Conservation (phyloP, 164 flowering plant species). For the Magnolia officinalis region DNA sequence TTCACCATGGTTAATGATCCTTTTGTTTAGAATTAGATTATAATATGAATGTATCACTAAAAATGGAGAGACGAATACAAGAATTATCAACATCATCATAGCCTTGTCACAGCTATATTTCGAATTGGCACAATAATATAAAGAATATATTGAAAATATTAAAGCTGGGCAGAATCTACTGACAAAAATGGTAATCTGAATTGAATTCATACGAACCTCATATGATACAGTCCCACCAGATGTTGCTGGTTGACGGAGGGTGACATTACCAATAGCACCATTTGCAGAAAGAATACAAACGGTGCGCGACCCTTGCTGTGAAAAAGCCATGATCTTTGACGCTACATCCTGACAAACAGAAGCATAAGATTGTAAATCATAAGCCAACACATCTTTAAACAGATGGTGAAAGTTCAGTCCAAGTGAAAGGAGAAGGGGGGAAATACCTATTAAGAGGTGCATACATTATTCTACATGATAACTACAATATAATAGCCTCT, state of each 20-base stretch:
- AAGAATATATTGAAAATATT: not conserved
- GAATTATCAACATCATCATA: too few species aligned
- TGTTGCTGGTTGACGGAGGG: constrained; percentile 69
- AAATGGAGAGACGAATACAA: too few species aligned
- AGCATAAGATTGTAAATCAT: not conserved
- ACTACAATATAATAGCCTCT: not conserved
- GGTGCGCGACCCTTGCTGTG: constrained; percentile 82
- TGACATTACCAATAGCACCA: constrained; percentile 76
- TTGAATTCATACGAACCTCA: constrained; percentile 51
- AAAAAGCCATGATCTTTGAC: constrained; percentile 66
- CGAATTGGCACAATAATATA: not conserved
- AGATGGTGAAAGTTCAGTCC: too few species aligned
- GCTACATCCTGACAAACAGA: constrained; percentile 64
- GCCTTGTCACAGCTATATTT: too few species aligned
- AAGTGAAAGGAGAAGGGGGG: too few species aligned
- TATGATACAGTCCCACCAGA: constrained; percentile 63
- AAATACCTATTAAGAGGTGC: too few species aligned
- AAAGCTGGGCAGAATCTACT: too few species aligned
- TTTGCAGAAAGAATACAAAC: constrained; percentile 84
- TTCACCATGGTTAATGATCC: too few species aligned
- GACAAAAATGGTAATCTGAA: not conserved
- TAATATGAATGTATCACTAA: too few species aligned
- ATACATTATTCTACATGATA: too few species aligned
- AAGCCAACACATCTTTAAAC: not conserved
- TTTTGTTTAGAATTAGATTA: too few species aligned